phyloP scores from a whole-genome alignment of 305 asterid genomes.

The Fraxinus sp. region DNA sequence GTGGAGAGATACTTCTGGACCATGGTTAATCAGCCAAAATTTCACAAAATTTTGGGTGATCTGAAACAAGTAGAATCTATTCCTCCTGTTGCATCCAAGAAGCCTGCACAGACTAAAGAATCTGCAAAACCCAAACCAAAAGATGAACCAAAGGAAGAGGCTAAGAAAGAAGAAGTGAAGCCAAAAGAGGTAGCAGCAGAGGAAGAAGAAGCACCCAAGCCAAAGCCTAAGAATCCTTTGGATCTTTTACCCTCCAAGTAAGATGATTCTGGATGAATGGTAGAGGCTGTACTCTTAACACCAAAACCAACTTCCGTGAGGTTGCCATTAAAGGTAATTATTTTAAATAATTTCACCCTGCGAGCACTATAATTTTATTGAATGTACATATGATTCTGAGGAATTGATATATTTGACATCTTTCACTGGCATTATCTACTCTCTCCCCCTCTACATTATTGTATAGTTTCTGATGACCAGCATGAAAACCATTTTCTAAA shows the following conservation, averaged over 20 bases:
- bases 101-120: slow-evolving; percentile 62
- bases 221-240: slow-evolving; percentile 84
- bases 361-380: background rate
- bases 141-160: slow-evolving; percentile 60
- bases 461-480: background rate
- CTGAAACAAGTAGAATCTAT: slow-evolving; percentile 53
- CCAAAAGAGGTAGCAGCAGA: slow-evolving; percentile 44
- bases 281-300: slow-evolving; percentile 94
- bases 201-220: slow-evolving; percentile 91
- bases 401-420: background rate
- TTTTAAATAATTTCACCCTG: background rate
- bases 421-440: background rate
- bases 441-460: background rate
- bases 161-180: slow-evolving; percentile 48
- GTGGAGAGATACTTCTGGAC: slow-evolving; percentile 96
- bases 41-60: slow-evolving; percentile 69
- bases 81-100: slow-evolving; percentile 64
- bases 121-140: slow-evolving; percentile 61
- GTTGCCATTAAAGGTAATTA: slow-evolving; percentile 76
- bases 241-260: slow-evolving; percentile 92
- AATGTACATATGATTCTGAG: background rate
- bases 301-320: slow-evolving; percentile 89
- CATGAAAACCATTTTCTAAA: background rate
- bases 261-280: slow-evolving; percentile 92
- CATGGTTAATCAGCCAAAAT: slow-evolving; percentile 74